Evolutionary conservation across 1,284 basidiomycete genomes (phyloP), one percentile per base, ranked within the genome.

Genomic region (Peniophora sp.): DNA sequence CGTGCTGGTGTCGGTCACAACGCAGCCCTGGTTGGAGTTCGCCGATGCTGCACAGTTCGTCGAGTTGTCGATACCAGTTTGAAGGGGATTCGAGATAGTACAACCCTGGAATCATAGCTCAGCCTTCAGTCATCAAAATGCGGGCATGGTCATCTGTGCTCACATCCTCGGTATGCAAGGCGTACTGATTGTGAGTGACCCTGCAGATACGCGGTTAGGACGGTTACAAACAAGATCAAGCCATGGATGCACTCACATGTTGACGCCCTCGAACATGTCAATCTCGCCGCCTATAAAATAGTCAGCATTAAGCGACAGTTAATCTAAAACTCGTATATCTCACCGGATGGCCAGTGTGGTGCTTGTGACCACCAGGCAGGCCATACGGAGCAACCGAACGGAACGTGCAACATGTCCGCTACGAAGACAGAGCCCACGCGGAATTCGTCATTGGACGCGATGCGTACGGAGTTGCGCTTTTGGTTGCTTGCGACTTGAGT

Each of bases 401-500:
- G 87, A 27, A 83, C 71, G 65, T 89, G 86, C 35, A 79, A 64
- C 65, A 86, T 73, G 63, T 86, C 82, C 24, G 79, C 74, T 20
- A 81, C 69, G 75, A 73, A 87, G 11, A 91, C 66, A 53, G 79
- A 83, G 6, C 86, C 87, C 3, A 85, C 69, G 0, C 69, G 69
- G 62, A 73, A 87, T 38, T 68, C 65, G 52, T 82, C 79, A 41
- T 77, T 74, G 14, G 75, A 74, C 9, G 79, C 66, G 52, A 90
- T 79, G 43, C 85, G 78, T 22, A 90, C 76, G 1, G 82, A 79
- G 59, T 88, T 81, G 51, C 88, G 75, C 60, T 89, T 89, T 45
- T 84, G 61, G 55, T 81, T 79, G 58, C 72, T 82, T 3, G 66
- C 59, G 27, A 85, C 74, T 5, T 59, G 72, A 3, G 79, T 70